Conservation (phyloP, 345 rosid genomes). For the Eutrema japonicum region DNA sequence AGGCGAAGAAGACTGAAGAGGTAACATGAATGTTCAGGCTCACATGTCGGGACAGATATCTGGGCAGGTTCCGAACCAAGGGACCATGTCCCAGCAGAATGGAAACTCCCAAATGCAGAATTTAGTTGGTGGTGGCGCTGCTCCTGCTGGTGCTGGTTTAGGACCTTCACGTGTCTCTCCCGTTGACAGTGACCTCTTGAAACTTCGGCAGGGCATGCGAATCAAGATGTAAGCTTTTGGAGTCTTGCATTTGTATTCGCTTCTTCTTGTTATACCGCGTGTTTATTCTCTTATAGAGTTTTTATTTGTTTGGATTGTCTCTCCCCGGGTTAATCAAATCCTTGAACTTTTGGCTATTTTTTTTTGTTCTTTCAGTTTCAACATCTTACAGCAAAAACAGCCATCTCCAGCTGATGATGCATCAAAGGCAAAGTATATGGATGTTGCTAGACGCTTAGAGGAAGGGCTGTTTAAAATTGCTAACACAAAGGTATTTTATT, state of each 20-base stretch:
- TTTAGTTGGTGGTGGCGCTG: constrained; percentile 50
- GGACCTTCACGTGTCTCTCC: constrained; percentile 42
- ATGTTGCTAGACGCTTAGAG: constrained; percentile 83
- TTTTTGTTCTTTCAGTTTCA: constrained; percentile 49
- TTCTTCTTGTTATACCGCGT: neutral
- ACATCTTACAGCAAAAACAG: constrained; percentile 59
- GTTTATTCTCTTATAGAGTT: neutral
- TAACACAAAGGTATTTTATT: constrained; percentile 58
- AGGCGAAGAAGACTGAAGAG: constrained; percentile 45
- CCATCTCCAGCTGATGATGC: constrained; percentile 52
- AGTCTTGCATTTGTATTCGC: neutral
- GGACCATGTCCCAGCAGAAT: constrained; percentile 69
- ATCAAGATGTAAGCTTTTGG: constrained; percentile 59
- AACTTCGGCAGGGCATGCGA: constrained; percentile 54
- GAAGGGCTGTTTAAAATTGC: constrained; percentile 81
- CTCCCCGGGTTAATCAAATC: neutral
- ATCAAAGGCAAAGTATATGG: constrained; percentile 58
- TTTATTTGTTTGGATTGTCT: neutral
- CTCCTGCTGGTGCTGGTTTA: constrained; percentile 40
- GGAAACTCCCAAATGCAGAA: constrained; percentile 77
- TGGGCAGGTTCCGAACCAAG: constrained; percentile 76
- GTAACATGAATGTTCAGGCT: constrained; percentile 69
- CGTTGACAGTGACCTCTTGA: constrained; percentile 53
- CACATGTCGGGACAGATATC: constrained; percentile 69
- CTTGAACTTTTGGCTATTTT: constrained; percentile 4